Evolutionary conservation across 2,329 filamentous ascomycete species (phyloP).

Genomic region (Diaporthe sp.): DNA sequence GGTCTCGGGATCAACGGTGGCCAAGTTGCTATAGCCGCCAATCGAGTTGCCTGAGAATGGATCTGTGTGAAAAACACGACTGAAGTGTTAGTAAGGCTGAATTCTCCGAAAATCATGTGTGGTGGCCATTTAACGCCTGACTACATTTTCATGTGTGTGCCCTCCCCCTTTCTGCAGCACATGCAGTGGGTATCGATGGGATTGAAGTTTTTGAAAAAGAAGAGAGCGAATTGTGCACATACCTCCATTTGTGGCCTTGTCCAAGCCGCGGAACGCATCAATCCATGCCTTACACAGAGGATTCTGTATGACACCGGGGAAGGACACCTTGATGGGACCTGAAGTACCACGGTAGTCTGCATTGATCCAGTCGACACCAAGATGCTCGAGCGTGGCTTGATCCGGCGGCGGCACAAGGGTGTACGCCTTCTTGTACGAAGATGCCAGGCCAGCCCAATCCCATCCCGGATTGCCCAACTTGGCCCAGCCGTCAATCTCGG

Average conservation of each 20-base stretch:
- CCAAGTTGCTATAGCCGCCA: slow-evolving; percentile 43
- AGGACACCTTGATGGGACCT: slow-evolving; percentile 42
- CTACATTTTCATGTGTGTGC: not conserved
- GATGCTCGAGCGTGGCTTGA: slow-evolving; percentile 40
- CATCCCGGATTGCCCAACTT: slow-evolving; percentile 42
- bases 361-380: slow-evolving; percentile 43
- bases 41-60: slow-evolving; percentile 43
- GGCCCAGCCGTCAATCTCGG: slow-evolving; percentile 42
- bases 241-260: slow-evolving; percentile 42
- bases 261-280: slow-evolving; percentile 41
- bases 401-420: slow-evolving; percentile 40
- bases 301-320: slow-evolving; percentile 42
- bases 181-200: not conserved
- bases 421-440: slow-evolving; percentile 41
- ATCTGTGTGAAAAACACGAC: slow-evolving; percentile 33
- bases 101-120: not conserved
- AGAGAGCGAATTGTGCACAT: slow-evolving; percentile 16
- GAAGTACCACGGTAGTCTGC: slow-evolving; percentile 40
- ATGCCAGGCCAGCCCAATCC: slow-evolving; percentile 41
- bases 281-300: slow-evolving; percentile 44
- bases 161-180: not conserved
- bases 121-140: not conserved
- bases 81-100: not conserved
- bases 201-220: not conserved
- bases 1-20: slow-evolving; percentile 41